phyloP scores from a whole-genome alignment of 2,329 filamentous ascomycete genomes.

The Exophiala aquamarina region DNA sequence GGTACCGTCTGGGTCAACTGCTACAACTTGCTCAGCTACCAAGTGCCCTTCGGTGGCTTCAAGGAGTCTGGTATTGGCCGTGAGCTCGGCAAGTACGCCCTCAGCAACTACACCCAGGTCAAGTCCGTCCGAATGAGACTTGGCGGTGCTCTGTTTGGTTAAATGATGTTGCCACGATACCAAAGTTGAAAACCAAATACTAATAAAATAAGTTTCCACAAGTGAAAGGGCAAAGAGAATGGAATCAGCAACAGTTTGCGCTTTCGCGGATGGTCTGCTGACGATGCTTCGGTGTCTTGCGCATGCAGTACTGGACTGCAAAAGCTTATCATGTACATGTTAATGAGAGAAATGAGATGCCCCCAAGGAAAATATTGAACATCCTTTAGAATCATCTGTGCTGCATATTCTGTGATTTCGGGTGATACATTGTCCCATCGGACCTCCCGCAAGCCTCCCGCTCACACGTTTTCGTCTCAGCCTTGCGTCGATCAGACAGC shows the following conservation, averaged over 20 bases:
- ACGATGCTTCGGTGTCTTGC: too few species aligned
- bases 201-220: neutral
- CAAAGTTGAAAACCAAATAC: slow-evolving; percentile 4
- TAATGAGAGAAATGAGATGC: slow-evolving; percentile 5
- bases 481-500: too few species aligned
- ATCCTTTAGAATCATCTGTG: too few species aligned
- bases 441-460: too few species aligned
- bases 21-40: slow-evolving; percentile 72
- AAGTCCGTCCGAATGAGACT: slow-evolving; percentile 48
- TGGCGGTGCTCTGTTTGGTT: slow-evolving; percentile 46
- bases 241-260: neutral
- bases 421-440: too few species aligned
- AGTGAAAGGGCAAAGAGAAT: too few species aligned
- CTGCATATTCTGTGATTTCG: too few species aligned
- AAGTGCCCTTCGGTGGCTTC: slow-evolving; percentile 48
- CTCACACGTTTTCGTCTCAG: too few species aligned
- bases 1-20: slow-evolving; percentile 68
- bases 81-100: slow-evolving; percentile 48
- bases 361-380: too few species aligned
- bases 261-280: too few species aligned
- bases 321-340: slow-evolving; percentile 12
- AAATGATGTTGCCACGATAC: slow-evolving; percentile 14
- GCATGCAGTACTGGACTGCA: neutral
- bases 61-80: slow-evolving; percentile 46
- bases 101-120: slow-evolving; percentile 51